phyloP scores from a whole-genome alignment of 78 protist species.

The Isochrysis galbana region DNA sequence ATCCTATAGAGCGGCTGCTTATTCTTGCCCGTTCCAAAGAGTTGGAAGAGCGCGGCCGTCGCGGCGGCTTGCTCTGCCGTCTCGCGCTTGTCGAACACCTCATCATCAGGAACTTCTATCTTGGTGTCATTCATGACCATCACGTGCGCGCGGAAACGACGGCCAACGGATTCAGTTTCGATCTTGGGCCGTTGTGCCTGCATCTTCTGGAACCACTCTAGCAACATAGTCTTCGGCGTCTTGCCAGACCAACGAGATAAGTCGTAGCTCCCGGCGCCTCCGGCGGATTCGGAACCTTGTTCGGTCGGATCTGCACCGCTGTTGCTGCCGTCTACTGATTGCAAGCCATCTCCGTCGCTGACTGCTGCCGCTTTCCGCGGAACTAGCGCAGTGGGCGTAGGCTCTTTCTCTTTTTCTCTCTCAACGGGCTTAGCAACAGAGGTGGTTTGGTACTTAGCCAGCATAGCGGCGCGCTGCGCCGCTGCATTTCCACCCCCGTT shows the following conservation, averaged over 20 bases:
- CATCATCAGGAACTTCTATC: neutral
- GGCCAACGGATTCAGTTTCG: neutral
- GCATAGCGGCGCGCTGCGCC: neutral
- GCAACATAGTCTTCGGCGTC: conserved; percentile 2
- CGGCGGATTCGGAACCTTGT: neutral
- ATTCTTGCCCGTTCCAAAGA: neutral
- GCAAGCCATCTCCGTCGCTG: neutral
- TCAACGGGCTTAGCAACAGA: neutral
- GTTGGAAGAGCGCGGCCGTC: neutral
- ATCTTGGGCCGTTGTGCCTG: neutral
- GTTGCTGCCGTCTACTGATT: neutral
- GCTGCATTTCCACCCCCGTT: neutral
- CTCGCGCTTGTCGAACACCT: neutral
- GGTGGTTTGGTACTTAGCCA: neutral
- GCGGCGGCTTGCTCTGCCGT: conserved; percentile 9
- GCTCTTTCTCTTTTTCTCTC: neutral
- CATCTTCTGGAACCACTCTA: neutral
- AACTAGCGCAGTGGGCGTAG: neutral
- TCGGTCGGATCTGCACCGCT: neutral
- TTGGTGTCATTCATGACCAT: neutral
- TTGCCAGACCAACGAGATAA: neutral
- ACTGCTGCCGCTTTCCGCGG: neutral
- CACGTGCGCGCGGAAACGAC: neutral
- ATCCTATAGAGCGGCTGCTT: neutral
- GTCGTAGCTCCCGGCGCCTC: neutral